phyloP scores from a whole-genome alignment of 805 yeast genomes.

The Brettanomyces bruxellensis region DNA sequence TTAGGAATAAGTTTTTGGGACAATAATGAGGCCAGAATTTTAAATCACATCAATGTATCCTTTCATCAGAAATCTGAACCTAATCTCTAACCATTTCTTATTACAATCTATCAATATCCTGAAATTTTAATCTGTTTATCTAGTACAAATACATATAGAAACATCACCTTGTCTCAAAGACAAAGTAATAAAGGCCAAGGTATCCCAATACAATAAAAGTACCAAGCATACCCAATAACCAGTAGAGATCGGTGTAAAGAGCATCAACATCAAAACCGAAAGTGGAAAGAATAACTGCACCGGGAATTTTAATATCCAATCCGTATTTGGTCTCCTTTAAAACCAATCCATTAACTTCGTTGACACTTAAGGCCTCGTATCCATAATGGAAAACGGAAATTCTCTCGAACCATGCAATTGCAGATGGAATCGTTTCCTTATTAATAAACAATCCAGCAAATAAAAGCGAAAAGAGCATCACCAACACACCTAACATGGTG shows the following conservation, averaged over 20 bases:
- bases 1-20: too few species aligned
- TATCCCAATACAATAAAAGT: conserved; percentile 65
- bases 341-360: conserved; percentile 83
- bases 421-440: conserved; percentile 44
- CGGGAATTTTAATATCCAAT: conserved; percentile 90
- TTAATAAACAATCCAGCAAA: conserved; percentile 94
- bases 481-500: conserved; percentile 76
- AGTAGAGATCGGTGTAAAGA: conserved; percentile 54
- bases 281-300: conserved; percentile 91
- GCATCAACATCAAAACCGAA: conserved; percentile 89
- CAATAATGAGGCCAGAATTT: too few species aligned
- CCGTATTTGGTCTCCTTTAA: conserved; percentile 88
- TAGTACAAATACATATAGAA: background rate
- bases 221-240: conserved; percentile 47
- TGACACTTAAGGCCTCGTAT: conserved; percentile 84
- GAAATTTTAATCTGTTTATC: too few species aligned
- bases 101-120: too few species aligned
- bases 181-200: conserved; percentile 57
- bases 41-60: background rate
- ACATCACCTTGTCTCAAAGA: conserved; percentile 60
- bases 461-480: conserved; percentile 72
- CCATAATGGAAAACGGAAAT: conserved; percentile 92
- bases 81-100: background rate
- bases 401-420: conserved; percentile 67
- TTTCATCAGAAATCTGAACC: background rate